Percentiles rank a stretch among this genome's conserved stretches.
These are phyloP conservation scores for Suillus subluteus DNA, from an alignment of 768 basidiomycete genomes.

Conservation along the genomic window DNA sequence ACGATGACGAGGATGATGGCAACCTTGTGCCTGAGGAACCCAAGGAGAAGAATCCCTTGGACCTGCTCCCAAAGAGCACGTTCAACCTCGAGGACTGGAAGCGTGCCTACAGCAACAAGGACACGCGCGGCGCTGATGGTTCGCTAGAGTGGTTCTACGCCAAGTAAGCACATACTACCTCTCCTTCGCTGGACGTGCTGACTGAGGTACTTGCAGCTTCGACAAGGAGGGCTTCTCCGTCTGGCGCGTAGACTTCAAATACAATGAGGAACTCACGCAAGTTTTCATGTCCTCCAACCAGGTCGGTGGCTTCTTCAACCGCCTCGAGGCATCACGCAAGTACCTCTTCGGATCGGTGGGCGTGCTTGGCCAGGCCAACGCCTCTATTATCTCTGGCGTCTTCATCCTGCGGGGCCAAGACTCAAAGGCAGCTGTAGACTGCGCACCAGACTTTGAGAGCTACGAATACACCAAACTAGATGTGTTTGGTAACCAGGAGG, in stretches of 20 bases:
- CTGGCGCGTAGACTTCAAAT: constrained; percentile 96
- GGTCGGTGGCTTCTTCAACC: constrained; percentile 95
- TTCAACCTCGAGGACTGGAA: constrained; percentile 98
- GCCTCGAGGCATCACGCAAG: constrained; percentile 95
- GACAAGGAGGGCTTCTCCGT: constrained; percentile 88
- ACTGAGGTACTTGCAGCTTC: constrained; percentile 52
- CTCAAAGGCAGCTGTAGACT: constrained; percentile 66
- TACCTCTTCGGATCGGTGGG: constrained; percentile 94
- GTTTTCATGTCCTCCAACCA: constrained; percentile 96
- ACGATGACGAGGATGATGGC: constrained; percentile 76
- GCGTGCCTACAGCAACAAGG: constrained; percentile 96
- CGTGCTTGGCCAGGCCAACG: constrained; percentile 81
- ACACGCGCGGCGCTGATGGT: constrained; percentile 84
- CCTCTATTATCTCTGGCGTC: constrained; percentile 80
- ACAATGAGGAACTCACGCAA: constrained; percentile 90
- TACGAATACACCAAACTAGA: constrained; percentile 83
- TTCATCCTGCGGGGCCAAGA: constrained; percentile 86
- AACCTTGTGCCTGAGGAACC: constrained; percentile 76
- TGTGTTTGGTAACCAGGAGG: constrained; percentile 58
- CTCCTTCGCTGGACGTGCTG: constrained; percentile 5
- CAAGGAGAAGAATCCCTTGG: constrained; percentile 94
- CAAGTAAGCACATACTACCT: constrained; percentile 57
- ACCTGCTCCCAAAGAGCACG: constrained; percentile 83
- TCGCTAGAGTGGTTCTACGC: constrained; percentile 96
- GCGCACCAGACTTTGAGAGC: constrained; percentile 91